phyloP scores from a whole-genome alignment of 2,329 filamentous ascomycete species.

The Exophiala oligosperma region DNA sequence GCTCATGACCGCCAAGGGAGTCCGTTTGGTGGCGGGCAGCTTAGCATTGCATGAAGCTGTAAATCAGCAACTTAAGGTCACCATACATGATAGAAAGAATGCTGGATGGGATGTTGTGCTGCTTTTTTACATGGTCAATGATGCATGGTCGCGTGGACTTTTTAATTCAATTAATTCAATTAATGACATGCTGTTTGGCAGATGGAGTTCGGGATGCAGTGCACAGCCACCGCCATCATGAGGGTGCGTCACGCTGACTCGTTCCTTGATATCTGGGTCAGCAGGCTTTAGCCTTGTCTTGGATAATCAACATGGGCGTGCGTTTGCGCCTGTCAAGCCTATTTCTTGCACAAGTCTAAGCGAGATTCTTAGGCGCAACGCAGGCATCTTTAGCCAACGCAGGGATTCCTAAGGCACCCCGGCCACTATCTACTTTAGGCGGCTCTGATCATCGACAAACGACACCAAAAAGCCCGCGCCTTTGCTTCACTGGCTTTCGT shows the following conservation, averaged over 20 bases:
- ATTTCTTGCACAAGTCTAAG: neutral
- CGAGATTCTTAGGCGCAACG: neutral
- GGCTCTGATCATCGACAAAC: no score
- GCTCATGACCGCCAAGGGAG: slow-evolving; percentile 8
- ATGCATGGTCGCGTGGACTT: slow-evolving; percentile 1
- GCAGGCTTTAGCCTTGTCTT: neutral
- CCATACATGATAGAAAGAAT: neutral
- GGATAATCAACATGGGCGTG: neutral
- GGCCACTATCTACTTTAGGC: no score
- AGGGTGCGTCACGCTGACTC: neutral
- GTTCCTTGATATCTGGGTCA: neutral
- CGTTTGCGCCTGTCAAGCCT: neutral
- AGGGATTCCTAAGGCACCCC: no score
- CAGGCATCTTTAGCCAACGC: no score
- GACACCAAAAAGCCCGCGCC: neutral
- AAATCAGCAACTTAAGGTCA: neutral
- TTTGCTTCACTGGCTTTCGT: neutral
- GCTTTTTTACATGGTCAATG: neutral
- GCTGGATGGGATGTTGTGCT: neutral
- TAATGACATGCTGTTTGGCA: neutral
- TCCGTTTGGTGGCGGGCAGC: no score
- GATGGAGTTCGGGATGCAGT: neutral
- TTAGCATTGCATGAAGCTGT: no score
- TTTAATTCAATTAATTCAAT: no score
- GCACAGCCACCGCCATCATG: neutral